Percentiles rank a stretch among this genome's conserved stretches.
These are phyloP conservation scores for Mycena sanguinolenta DNA, from an alignment of 768 basidiomycete species.

Conservation along the genomic window DNA sequence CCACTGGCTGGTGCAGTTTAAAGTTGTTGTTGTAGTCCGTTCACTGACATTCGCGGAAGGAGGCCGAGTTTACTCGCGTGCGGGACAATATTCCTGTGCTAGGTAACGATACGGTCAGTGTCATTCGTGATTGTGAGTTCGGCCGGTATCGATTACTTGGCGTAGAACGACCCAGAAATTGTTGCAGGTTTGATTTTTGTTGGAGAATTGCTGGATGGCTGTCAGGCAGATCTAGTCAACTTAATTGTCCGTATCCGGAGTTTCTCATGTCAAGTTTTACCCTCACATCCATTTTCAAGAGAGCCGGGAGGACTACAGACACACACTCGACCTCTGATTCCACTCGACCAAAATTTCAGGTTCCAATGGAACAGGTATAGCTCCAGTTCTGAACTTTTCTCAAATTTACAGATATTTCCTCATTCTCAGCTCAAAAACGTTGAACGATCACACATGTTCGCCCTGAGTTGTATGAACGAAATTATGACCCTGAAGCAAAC, in stretches of 20 bases:
- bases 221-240: slow-evolving; percentile 10
- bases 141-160: neutral
- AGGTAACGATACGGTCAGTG: neutral
- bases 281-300: neutral
- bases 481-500: slow-evolving; percentile 4
- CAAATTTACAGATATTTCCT: neutral
- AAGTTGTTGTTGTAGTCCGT: neutral
- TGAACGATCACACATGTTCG: slow-evolving; percentile 11
- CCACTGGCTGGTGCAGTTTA: slow-evolving; percentile 8
- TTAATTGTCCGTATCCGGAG: neutral
- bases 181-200: slow-evolving; percentile 3
- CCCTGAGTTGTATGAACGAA: slow-evolving; percentile 2
- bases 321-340: no score
- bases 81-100: neutral
- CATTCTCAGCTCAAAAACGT: slow-evolving; percentile 4
- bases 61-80: slow-evolving; percentile 11
- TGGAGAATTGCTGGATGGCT: neutral
- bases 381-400: no score
- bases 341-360: neutral
- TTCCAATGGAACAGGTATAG: slow-evolving; percentile 6
- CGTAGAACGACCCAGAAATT: slow-evolving; percentile 7
- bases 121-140: no score
- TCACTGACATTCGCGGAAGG: neutral
- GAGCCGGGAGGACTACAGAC: neutral
- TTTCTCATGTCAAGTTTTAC: neutral